These are phyloP conservation scores for Blumeria hordei DNA, from an alignment of 2,329 filamentous ascomycete species.

Conservation along the genomic window DNA sequence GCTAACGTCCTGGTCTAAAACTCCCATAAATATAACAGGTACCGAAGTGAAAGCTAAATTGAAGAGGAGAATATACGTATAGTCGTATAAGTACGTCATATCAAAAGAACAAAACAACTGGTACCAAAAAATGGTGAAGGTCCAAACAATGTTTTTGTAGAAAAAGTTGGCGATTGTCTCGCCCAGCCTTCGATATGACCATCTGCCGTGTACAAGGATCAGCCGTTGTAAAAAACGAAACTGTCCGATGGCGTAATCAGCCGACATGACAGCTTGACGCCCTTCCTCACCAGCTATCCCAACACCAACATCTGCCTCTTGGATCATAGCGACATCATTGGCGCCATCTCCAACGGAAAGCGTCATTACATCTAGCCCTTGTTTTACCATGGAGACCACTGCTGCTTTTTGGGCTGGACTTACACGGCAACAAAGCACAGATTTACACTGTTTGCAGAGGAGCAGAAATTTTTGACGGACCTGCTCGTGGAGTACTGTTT, in stretches of 20 bases:
- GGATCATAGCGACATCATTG: slow-evolving; percentile 95
- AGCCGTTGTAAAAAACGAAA: slow-evolving; percentile 72
- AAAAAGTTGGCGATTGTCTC: slow-evolving; percentile 98
- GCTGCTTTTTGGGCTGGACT: slow-evolving; percentile 91
- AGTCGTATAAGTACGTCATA: slow-evolving; percentile 90
- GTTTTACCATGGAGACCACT: slow-evolving; percentile 91
- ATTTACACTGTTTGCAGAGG: slow-evolving; percentile 89
- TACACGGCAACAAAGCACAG: slow-evolving; percentile 90
- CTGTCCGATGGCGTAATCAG: slow-evolving; percentile 85
- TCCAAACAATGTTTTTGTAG: slow-evolving; percentile 99
- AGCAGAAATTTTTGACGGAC: slow-evolving; percentile 83
- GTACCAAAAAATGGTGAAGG: slow-evolving; percentile 90
- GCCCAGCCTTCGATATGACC: slow-evolving; percentile 84
- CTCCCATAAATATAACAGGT: slow-evolving; percentile 84
- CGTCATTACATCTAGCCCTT: slow-evolving; percentile 86
- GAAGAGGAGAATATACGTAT: slow-evolving; percentile 91
- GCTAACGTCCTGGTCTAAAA: slow-evolving; percentile 89
- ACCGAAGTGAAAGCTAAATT: slow-evolving; percentile 93
- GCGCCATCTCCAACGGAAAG: slow-evolving; percentile 81
- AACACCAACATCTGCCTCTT: slow-evolving; percentile 89
- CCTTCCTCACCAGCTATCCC: slow-evolving; percentile 87
- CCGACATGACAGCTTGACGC: slow-evolving; percentile 83
- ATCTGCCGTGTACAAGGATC: slow-evolving; percentile 73
- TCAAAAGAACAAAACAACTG: slow-evolving; percentile 91
- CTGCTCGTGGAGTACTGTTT: slow-evolving; percentile 59